Base-by-base conservation (phyloP, 495 filamentous ascomycete genomes). In the Copromyces sp. region DNA sequence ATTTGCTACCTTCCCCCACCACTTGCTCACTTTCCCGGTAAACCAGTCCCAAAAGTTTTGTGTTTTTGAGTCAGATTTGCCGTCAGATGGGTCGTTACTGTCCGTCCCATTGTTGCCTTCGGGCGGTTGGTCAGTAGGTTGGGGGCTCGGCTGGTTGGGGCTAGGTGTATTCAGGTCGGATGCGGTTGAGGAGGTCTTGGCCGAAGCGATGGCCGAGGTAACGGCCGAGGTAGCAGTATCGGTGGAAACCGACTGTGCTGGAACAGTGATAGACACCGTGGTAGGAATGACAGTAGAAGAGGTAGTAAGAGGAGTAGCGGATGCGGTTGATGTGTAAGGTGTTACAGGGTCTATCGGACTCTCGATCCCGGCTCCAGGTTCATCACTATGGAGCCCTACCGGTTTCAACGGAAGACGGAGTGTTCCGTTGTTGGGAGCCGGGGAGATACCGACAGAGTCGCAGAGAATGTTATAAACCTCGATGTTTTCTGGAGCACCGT, bases 401-500 rank as follows among this genome's bases (percentile, higher is more conserved):
- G 92, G 84, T 76, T 88, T 87, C 35, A 98, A 80, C 14, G 92
- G 92, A 0, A 97, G 86, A 24, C 92, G 89, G 24, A 97, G 78
- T 0, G 94, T 97, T n/a, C 94, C 94, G 77, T 97, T 97, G 77
- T 94, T 95, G 0, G 92, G 86, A 37, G 83, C 85, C 0, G 90
- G 90, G 8, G 78, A 74, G 69, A 97, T 82, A 7, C 89, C 90
- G 40, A 98, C 78, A 2, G 91, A 92, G 76, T 97, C 93, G 77
- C 94, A 98, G 40, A 99, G 79, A 69, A 98, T 92, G 75, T 97
- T 96, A 78, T 98, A 98, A 2, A 99, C 93, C 75, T 99, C 94
- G 71, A 86, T 92, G 73, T 99, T 99, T 88, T 95, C 91, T 93
- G 77, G n/a, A 4, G 37, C 9, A 70, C 61, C 39, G 70, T 79